Evolutionary conservation across 108 stramenopile genomes (phyloP).

Genomic region (Cyclotella sp.): DNA sequence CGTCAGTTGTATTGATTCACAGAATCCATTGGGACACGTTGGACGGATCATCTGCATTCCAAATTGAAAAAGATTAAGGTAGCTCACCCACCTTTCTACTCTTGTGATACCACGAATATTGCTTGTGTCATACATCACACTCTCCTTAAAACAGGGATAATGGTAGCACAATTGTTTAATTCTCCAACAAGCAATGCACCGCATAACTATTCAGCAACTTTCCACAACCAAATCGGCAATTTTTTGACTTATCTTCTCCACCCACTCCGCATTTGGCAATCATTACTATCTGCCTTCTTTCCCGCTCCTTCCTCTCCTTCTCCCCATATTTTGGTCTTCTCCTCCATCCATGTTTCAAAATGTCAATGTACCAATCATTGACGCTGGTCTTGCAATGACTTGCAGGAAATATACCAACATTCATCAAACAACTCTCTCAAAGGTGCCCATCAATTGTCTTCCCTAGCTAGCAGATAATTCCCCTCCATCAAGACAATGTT

Average conservation of each 20-base stretch:
- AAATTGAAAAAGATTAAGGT: too few relatives aligned
- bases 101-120: too few relatives aligned
- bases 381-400: constrained; percentile 47
- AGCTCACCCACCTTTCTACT: too few relatives aligned
- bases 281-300: constrained; percentile 63
- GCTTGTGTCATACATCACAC: too few relatives aligned
- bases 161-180: neutral
- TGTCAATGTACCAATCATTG: constrained; percentile 54
- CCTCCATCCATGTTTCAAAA: constrained; percentile 67
- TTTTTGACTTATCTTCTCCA: constrained; percentile 41
- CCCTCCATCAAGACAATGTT: constrained; percentile 77
- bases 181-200: neutral
- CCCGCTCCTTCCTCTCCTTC: constrained; percentile 54
- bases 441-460: constrained; percentile 59
- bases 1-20: too few relatives aligned
- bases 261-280: constrained; percentile 53
- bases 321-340: constrained; percentile 68
- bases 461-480: constrained; percentile 61
- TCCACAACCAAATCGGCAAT: constrained; percentile 50
- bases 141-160: neutral
- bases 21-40: too few relatives aligned
- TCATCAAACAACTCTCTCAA: constrained; percentile 67
- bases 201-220: constrained; percentile 23
- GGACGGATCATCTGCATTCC: too few relatives aligned
- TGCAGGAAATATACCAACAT: constrained; percentile 65